Evolutionary conservation across 345 rosid species (phyloP).

Genomic region (Aurinia saxatilis): DNA sequence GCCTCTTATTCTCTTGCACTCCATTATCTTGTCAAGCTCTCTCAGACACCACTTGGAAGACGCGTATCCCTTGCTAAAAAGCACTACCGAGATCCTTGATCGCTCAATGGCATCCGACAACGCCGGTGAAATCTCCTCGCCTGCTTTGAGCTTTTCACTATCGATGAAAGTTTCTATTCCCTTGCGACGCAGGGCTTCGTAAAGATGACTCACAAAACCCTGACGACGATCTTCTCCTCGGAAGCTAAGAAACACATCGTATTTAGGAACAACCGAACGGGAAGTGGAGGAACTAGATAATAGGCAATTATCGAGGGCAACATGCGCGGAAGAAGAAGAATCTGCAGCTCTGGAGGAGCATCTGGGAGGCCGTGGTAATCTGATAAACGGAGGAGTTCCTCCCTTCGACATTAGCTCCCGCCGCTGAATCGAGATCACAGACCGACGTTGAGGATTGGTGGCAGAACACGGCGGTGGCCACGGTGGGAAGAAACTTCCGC

Average conservation of each 20-base stretch:
- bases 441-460: background rate
- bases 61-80: background rate
- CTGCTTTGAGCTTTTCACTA: background rate
- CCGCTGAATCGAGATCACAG: background rate
- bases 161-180: background rate
- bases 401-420: background rate
- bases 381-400: background rate
- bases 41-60: conserved; percentile 6
- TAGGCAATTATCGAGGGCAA: background rate
- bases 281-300: background rate
- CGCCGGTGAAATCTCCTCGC: background rate
- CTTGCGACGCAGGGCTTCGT: background rate
- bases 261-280: background rate
- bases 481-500: background rate
- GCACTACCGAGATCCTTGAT: background rate
- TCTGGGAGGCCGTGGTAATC: background rate
- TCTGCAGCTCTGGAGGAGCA: background rate
- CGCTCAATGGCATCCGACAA: background rate
- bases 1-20: background rate
- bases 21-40: background rate
- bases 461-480: background rate
- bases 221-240: conserved; percentile 5
- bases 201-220: conserved; percentile 4
- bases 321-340: background rate
- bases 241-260: conserved; percentile 17